Base-by-base conservation (phyloP, 352 stramenopile species). In the Pythium aristosporum region DNA sequence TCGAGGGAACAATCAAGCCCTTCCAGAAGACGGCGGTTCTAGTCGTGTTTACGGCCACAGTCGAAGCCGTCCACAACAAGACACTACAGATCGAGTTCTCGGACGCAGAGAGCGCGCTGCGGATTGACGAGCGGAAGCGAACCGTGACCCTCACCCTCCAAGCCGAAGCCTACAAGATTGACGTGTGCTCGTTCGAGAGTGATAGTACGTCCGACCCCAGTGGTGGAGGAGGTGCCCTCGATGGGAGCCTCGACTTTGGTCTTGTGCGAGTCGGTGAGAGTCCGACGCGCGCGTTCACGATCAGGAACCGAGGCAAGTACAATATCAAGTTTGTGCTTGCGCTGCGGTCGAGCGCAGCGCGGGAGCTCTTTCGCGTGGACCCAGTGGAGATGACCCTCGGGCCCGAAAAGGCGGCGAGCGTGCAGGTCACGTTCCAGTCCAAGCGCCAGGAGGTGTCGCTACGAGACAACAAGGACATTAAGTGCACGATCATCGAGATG, bases 271-370 rank as follows among this genome's bases (percentile, higher is more conserved):
- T 98, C 12, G 91, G 92, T 13, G 94, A 98, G 57, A 82, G 70
- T n/a, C 73, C 79, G 16, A 73, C 73, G 10, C 76, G 92, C 2
- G 76, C 73, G 12, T 97, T 98, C 64, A 89, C 68, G 16, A 87
- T 98, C 43, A 72, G 74, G 2, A 98, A 98, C 61, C 76, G 74
- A 23, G 95, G 95, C 9, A 98, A 98, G 68, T 98, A 98, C 75
- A 82, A 89, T 52, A 94, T 98, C 61, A 88, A 93, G 54, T 98
- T 88, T 57, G 65, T 85, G 28, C 63, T 98, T 44, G 67, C 61
- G 4, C 77, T 97, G 21, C 73, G 76, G 36, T 80, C 76, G 36
- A 50, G 64, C n/a, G 49, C 57, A 0, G 74, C 83, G 13, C 72
- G 82, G 13, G 74, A 94, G 25, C 74, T 89, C 5, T 96, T 98